Evolutionary conservation across 305 asterid genomes (phyloP), one percentile per base, ranked within the genome.

Genomic region (Withania somnifera): DNA sequence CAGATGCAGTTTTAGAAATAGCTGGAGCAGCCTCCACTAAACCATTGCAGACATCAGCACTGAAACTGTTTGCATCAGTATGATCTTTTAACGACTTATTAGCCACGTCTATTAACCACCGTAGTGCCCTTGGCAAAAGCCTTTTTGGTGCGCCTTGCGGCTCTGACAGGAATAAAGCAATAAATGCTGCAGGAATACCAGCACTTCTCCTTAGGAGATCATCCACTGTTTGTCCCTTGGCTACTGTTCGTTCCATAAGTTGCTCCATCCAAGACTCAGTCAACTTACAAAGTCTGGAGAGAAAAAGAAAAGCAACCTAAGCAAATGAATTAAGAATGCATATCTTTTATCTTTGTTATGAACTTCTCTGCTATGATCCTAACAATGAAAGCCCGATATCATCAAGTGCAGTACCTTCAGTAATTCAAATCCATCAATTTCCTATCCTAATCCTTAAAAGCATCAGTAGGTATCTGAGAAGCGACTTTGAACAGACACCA

Each of bases 161-260:
- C 88, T 96, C 99, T 20, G 99, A 91, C 77, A 96, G 97, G 85
- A 96, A 96, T 85, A 96, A 91, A 34, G 99, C 98, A 84, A 89
- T 91, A 88, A 93, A 96, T 87, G 99, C 98, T 57, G 98, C 98
- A 63, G 99, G 99, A 83, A 96, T 94, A 56, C 99, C 99, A 30
- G 99, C 99, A 94, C 99, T 96, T 91, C 99, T 93, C 86, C 99
- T 90, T 81, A 96, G 89, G 63, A 96, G 93, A 89, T 96, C 97
- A 75, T 96, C 99, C 82, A 96, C 99, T 28, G 97, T 96, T 87
- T 96, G 99, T 83, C 98, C 98, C 87, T 92, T 90, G 80, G 97
- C 90, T 76, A 90, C 87, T 30, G 97, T 92, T 90, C 99, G 90
- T 84, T 92, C 97, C 99, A 96, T 94, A 69, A 96, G 94, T 85